Conservation (phyloP, 2,329 filamentous ascomycete species). For the Scedosporium boydii region DNA sequence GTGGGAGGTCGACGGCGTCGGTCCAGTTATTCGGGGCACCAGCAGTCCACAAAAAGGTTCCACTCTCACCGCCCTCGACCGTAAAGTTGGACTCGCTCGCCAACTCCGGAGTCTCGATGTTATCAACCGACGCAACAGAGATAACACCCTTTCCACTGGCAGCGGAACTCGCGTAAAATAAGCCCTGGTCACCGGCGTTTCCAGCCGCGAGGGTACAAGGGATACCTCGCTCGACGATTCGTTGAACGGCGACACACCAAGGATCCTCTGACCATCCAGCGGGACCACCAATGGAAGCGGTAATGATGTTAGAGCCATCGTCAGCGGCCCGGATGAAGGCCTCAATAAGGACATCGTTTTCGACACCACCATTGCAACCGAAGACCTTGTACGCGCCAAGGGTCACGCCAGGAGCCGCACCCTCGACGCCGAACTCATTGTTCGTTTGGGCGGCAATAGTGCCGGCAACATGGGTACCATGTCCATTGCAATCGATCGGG, state of each 20-base stretch:
- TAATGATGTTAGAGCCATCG: conserved; percentile 48
- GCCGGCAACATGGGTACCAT: conserved; percentile 54
- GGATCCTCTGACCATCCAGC: conserved; percentile 44
- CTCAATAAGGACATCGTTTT: conserved; percentile 47
- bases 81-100: conserved; percentile 31
- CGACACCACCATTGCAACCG: conserved; percentile 39
- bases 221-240: conserved; percentile 44
- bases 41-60: conserved; percentile 32
- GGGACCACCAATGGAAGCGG: conserved; percentile 40
- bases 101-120: conserved; percentile 30
- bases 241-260: conserved; percentile 38
- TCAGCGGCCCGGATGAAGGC: conserved; percentile 52
- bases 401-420: conserved; percentile 45
- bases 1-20: conserved; percentile 31
- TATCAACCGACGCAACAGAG: conserved; percentile 42
- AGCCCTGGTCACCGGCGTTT: conserved; percentile 34
- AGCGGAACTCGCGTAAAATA: conserved; percentile 38
- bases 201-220: conserved; percentile 44
- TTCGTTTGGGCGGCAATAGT: conserved; percentile 51
- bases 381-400: conserved; percentile 50
- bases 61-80: conserved; percentile 22
- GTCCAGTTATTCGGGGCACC: conserved; percentile 32
- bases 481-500: conserved; percentile 47
- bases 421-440: conserved; percentile 36
- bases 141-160: conserved; percentile 37